These are phyloP conservation scores for Casuarina equisetifolia DNA, from an alignment of 306 rosid species.

Conservation along the genomic window DNA sequence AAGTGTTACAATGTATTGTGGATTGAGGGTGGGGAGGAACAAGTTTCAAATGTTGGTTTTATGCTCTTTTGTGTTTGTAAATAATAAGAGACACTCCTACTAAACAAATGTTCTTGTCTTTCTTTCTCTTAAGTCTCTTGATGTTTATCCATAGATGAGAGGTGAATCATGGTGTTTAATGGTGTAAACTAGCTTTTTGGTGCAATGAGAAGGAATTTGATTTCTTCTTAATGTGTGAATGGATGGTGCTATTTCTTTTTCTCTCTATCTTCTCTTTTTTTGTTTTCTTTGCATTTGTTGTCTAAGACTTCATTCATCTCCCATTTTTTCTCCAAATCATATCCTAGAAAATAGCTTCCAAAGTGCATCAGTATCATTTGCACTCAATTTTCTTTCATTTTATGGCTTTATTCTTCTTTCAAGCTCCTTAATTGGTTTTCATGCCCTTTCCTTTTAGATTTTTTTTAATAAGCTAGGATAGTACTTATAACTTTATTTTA, in stretches of 20 bases:
- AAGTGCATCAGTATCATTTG: conserved; percentile 10
- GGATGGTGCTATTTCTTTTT: conserved; percentile 55
- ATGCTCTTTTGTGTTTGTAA: not conserved
- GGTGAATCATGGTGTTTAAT: conserved; percentile 46
- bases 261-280: not conserved
- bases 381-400: conserved; percentile 16
- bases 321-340: conserved; percentile 1
- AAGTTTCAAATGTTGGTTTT: too few relatives aligned
- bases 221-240: conserved; percentile 58
- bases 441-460: not conserved
- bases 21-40: too few relatives aligned
- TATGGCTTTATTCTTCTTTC: conserved; percentile 10
- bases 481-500: too few relatives aligned
- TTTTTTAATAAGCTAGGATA: too few relatives aligned
- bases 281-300: conserved; percentile 5
- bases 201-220: conserved; percentile 47
- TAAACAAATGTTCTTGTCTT: conserved; percentile 8
- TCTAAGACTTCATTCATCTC: conserved; percentile 18
- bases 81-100: not conserved
- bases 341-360: not conserved
- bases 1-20: too few relatives aligned
- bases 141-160: conserved; percentile 48
- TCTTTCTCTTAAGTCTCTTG: conserved; percentile 2
- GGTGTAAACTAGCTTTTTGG: conserved; percentile 42
- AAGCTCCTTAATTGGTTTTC: not conserved